Evolutionary conservation across 129 eudicot species (phyloP), one percentile per base, ranked within the genome.

Genomic region (Solidago caesia): DNA sequence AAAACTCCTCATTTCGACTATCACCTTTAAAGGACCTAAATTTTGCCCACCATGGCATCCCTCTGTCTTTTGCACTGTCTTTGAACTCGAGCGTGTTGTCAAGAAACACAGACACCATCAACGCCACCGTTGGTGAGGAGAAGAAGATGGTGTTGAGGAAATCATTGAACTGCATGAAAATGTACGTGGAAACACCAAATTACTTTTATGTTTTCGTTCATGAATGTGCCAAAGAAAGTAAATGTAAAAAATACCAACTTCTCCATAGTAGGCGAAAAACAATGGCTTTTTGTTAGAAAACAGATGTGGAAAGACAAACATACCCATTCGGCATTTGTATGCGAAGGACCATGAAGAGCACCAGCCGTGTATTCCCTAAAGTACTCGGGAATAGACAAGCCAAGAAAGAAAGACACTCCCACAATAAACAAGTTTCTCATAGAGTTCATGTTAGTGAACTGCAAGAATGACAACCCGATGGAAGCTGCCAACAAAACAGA

Each of bases 11-110:
- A 29, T 91, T 95, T 67, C 97, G 82, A 39, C 92, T 87, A 76
- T 95, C 99, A n/a, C 96, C 99, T 80, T 95, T 95, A 68, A 95
- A 95, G n/a, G 95, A 62, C 77, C 99, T 87, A 84, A 95, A 95
- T 68, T 87, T 91, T 13, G 86, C 99, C 99, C 99, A 95, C 99
- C 99, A 95, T 10, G 97, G 96, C 99, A 95, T 91, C 51, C 97
- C 96, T 48, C 99, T 72, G 80, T 95, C 97, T 71, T 75, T 84
- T 2, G 99, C 95, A 45, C 97, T 95, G 80, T 91, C 89, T 85
- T 87, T 95, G 63, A 83, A 82, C 44, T 95, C 99, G 15, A 95
- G 95, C 21, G 99, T 95, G 82, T 95, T 95, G 88, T 95, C 99
- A 64, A 95, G 87, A 79, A 95, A 91, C 70, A 95, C 96, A 11